Base-by-base conservation (phyloP, 768 basidiomycete species). In the Mycena sanguinolenta region DNA sequence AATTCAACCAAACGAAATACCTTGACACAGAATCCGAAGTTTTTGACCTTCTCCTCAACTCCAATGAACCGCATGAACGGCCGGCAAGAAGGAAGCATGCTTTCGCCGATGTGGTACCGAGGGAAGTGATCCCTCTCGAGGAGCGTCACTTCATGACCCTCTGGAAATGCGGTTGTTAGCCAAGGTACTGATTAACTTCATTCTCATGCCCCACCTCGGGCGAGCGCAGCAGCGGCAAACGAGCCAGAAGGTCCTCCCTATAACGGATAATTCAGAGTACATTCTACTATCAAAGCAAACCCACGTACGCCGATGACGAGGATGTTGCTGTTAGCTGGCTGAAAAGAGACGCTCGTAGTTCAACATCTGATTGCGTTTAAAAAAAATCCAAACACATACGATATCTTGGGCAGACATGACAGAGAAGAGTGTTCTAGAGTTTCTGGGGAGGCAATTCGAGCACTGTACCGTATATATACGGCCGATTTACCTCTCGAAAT, bases 31-130 rank as follows among this genome's bases (percentile, higher is more conserved):
- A 54, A 54, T 9, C 53, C 53, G 14, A 32, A 28, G 28, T 54
- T 12, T 0, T 17, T 32, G 12, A 54, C 30, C 19, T 25, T 52
- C 6, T 83, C 77, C 49, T 80, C 77, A 12, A 77, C 78, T 30
- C 70, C 83, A 36, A 84, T 81, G 63, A 79, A 84, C 19, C 75
- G 61, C 54, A 84, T 69, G 75, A 80, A 84, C 14, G 74, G 70
- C 17, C 77, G 77, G 30, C 79, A 66, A 4, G 82, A 83, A 3
- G 83, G 79, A 27, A 84, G 77, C 75, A 83, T 71, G 65, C 77
- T 79, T 64, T 83, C 82, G n/a, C 82, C 83, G 63, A 83, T 79
- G 61, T 83, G 82, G 62, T 82, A 83, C 17, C 77, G 63, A 10
- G 80, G 80, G 65, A 80, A 79, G 63, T 77, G 69, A 7, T 62